Percentiles rank a stretch among this genome's conserved stretches.
These are phyloP conservation scores for Trichophyton rubrum DNA, from an alignment of 2,329 filamentous ascomycete species.

Conservation along the genomic window DNA sequence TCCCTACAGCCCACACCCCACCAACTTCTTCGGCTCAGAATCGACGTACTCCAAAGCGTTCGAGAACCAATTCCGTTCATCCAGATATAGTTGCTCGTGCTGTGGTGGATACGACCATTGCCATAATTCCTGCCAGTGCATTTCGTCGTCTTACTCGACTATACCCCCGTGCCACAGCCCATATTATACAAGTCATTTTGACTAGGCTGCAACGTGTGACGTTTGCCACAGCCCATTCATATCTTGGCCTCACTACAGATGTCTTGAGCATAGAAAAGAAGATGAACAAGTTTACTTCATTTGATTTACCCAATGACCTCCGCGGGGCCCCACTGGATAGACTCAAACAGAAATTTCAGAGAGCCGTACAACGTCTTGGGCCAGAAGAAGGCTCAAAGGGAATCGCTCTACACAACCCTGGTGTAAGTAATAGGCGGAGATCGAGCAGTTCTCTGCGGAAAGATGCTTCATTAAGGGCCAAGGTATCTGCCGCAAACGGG, in stretches of 20 bases:
- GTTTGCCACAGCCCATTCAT: constrained; percentile 84
- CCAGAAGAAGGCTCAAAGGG: constrained; percentile 77
- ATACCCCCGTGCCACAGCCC: constrained; percentile 90
- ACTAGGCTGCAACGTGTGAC: constrained; percentile 91
- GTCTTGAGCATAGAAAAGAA: constrained; percentile 84
- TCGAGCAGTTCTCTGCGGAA: constrained; percentile 66
- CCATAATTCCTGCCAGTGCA: constrained; percentile 92
- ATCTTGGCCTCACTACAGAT: constrained; percentile 81
- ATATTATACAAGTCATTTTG: constrained; percentile 95
- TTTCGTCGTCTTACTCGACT: constrained; percentile 85
- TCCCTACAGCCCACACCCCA: constrained; percentile 12
- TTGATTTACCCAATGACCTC: constrained; percentile 81
- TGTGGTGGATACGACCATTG: constrained; percentile 92
- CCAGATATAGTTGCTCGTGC: constrained; percentile 95
- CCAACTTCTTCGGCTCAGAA: constrained; percentile 31
- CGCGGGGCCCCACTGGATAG: constrained; percentile 70
- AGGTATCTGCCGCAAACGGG: constrained; percentile 28
- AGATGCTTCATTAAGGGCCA: constrained; percentile 63
- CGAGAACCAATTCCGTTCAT: constrained; percentile 54
- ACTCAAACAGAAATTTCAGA: constrained; percentile 82
- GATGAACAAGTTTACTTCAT: constrained; percentile 85
- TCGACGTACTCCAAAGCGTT: constrained; percentile 33
- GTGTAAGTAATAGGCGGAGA: constrained; percentile 50
- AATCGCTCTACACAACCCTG: constrained; percentile 84
- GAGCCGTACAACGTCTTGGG: constrained; percentile 69